Base-by-base conservation (phyloP, 148 eudicot species). In the Polygonum maritimum region DNA sequence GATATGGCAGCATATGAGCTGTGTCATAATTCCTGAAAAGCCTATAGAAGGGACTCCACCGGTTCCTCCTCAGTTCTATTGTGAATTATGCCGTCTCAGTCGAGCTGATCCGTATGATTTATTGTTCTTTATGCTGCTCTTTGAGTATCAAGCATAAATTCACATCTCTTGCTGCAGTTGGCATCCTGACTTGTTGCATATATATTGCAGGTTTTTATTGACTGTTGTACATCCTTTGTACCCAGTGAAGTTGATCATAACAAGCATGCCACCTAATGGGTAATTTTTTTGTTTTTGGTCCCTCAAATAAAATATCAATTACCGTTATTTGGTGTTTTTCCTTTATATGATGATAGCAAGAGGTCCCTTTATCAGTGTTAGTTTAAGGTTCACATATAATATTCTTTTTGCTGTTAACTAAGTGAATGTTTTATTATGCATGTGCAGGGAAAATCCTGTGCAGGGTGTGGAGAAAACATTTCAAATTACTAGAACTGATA, bases 101-200 rank as follows among this genome's bases (percentile, higher is more conserved):
- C 88, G 91, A 52, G 92, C 92, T 31, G 92, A 89, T 76, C 96
- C 92, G 96, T 91, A 87, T 39, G 96, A 86, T 83, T 49, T 74
- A 48, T 76, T 35, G 14, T 67, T 38, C 45, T 15, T 67, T 44
- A 44, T 6, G 47, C 1, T 6, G 47, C 47, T 6, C 47, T 44
- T 9, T 44, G 47, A 44, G 47, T 10, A 44, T 44, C 47, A 44
- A 44, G 10, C 47, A 44, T 44, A 8, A 44, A 44, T 44, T 44
- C 47, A 44, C 47, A 44, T 44, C 47, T 9, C 6, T 44, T 44
- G 11, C 47, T 31, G 38, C 6, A 62, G 7, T 11, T 62, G 39
- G 31, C 69, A 9, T 31, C 7, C 44, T 65, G 36, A 38, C 55
- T 35, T 15, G 39, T 31, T 38, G 70, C 71, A 70, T 49, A 47